Base-by-base conservation (phyloP, 805 yeast genomes). In the Suhomyces xylopsoci region DNA sequence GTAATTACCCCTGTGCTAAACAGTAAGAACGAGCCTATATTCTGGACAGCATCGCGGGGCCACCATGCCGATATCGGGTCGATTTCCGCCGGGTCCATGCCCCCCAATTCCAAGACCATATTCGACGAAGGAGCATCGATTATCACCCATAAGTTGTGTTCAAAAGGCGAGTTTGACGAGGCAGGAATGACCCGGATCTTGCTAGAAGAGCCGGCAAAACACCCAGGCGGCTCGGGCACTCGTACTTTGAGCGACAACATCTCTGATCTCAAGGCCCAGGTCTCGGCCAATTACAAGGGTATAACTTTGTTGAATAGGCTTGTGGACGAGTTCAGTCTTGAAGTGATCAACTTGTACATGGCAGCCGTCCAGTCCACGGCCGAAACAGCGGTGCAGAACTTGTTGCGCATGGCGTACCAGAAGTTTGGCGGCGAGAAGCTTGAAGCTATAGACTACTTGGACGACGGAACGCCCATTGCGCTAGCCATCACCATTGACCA, bases 21-120 rank as follows among this genome's bases (percentile, higher is more conserved):
- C 26, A 54, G 60, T 19, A 55, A 62, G 24, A 76, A 72, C 20
- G 80, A 75, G 6, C 78, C 90, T 34, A 81, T 90, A 25, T 92
- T 92, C 66, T 92, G 90, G 77, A 91, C 90, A 12, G 98, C 97
- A 0, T 86, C 96, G 0, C 78, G 98, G 58, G 97, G 97, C 2
- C 98, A 92, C 70, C 98, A 93, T 70, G 92, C 97, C 5, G 98
- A 92, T 68, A 92, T 93, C 63, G 97, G 98, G 15, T 96, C 96
- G 12, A 82, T 87, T 53, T 71, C 90, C 34, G 96, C 97, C 0
- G 97, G 97, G 1, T 87, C 96, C 0, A 90, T 92, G 91, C 97
- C 97, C 14, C 96, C 97, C 8, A 84, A 87, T 63, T 90, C 97
- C 2, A 89, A 85, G 62, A 84, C 84, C 54, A 71, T 93, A 41